Evolutionary conservation across 2,329 filamentous ascomycete genomes (phyloP).

Genomic region (Epichloe amarillans): DNA sequence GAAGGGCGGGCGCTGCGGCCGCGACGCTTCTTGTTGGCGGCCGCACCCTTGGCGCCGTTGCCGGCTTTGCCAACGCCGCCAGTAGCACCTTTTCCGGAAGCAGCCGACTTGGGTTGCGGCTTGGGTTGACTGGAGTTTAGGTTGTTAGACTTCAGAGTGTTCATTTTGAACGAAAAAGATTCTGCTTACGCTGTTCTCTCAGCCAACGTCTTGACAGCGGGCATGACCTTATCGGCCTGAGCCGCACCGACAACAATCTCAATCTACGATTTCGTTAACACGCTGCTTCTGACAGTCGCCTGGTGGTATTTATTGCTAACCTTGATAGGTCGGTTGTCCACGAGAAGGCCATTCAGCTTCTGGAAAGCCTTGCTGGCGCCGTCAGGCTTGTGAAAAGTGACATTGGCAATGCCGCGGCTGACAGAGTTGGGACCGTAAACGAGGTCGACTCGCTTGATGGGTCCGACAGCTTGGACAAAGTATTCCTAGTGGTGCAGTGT

Average conservation of each 20-base stretch:
- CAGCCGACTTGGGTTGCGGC: slow-evolving; percentile 66
- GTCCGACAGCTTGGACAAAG: slow-evolving; percentile 74
- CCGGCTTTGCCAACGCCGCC: slow-evolving; percentile 22
- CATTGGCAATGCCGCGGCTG: slow-evolving; percentile 84
- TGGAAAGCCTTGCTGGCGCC: slow-evolving; percentile 75
- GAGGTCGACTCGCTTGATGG: slow-evolving; percentile 81
- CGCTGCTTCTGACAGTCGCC: neutral
- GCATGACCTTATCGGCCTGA: slow-evolving; percentile 52
- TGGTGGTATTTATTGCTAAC: slow-evolving; percentile 26
- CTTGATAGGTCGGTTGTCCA: slow-evolving; percentile 86
- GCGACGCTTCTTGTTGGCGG: slow-evolving; percentile 39
- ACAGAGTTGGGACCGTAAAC: slow-evolving; percentile 86
- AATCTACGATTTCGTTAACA: slow-evolving; percentile 42
- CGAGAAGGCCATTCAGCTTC: slow-evolving; percentile 74
- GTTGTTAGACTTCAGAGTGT: neutral
- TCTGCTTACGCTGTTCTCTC: slow-evolving; percentile 63
- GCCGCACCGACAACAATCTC: slow-evolving; percentile 79
- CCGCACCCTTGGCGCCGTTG: slow-evolving; percentile 30
- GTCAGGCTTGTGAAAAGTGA: slow-evolving; percentile 70
- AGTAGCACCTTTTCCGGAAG: slow-evolving; percentile 45
- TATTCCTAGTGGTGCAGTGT: slow-evolving; percentile 73
- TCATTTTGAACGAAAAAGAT: neutral
- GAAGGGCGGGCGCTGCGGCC: slow-evolving; percentile 50
- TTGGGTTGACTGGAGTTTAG: slow-evolving; percentile 17
- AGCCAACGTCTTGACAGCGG: slow-evolving; percentile 56